phyloP scores from a whole-genome alignment of 768 basidiomycete species.

The Hebeloma cylindrosporum region DNA sequence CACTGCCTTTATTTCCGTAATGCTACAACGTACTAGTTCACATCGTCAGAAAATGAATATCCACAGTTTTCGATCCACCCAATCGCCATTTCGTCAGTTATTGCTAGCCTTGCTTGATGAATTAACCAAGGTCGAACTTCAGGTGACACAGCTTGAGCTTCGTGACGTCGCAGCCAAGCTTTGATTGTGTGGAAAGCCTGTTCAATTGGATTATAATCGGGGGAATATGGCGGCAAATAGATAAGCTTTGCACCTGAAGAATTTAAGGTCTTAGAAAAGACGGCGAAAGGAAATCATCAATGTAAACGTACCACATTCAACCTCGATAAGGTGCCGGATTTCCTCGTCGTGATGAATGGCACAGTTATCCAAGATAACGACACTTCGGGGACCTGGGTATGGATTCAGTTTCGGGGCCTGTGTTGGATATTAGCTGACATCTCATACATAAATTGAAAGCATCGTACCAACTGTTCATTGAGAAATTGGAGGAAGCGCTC shows the following conservation, averaged over 20 bases:
- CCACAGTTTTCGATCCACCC: too few species aligned
- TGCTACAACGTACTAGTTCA: too few species aligned
- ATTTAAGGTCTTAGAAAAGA: neutral
- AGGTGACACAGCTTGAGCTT: constrained; percentile 9
- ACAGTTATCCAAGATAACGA: constrained; percentile 42
- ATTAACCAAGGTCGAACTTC: constrained; percentile 18
- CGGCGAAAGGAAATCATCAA: too few species aligned
- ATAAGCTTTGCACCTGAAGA: constrained; percentile 17
- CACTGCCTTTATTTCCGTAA: too few species aligned
- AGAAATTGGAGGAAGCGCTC: constrained; percentile 33
- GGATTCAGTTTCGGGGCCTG: constrained; percentile 30
- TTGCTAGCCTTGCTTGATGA: too few species aligned
- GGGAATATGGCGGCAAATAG: constrained; percentile 35
- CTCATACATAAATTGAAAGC: neutral
- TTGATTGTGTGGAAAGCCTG: constrained; percentile 29
- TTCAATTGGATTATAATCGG: constrained; percentile 35
- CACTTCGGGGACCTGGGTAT: constrained; percentile 33
- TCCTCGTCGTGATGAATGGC: constrained; percentile 39
- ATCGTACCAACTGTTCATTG: constrained; percentile 26
- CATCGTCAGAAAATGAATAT: too few species aligned
- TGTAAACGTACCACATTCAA: constrained; percentile 22
- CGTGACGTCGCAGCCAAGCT: constrained; percentile 18
- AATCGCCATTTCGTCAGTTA: too few species aligned
- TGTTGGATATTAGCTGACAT: neutral
- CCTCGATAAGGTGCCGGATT: constrained; percentile 28